A percentile compares a stretch with the other conserved stretches of the same genome.
Conservation (phyloP, 345 rosid species). For the Eucalyptus decipiens region DNA sequence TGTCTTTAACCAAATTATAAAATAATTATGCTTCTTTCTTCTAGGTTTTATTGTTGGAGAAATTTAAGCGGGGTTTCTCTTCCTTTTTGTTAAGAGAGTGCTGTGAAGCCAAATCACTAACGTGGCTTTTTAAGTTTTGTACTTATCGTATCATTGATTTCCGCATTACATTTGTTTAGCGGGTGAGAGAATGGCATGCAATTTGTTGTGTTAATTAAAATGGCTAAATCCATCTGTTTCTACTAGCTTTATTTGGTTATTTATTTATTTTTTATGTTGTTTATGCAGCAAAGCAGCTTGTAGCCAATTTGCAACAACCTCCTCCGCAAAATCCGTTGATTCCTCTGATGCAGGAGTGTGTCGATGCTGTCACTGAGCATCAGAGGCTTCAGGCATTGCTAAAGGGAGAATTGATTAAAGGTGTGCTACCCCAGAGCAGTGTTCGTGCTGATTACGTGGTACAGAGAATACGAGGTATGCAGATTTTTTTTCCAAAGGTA, state of each 20-base stretch:
- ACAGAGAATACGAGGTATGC: constrained; percentile 63
- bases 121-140: not conserved
- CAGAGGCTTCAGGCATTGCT: constrained; percentile 77
- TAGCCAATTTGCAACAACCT: constrained; percentile 42
- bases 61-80: not conserved
- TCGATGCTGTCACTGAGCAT: constrained; percentile 86
- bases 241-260: not conserved
- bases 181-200: not conserved
- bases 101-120: not conserved
- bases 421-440: constrained; percentile 71
- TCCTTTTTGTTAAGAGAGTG: not conserved
- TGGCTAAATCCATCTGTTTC: not conserved
- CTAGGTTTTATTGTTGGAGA: not conserved
- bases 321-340: constrained; percentile 57
- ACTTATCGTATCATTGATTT: not conserved
- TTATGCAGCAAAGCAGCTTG: constrained; percentile 44
- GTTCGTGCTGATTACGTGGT: constrained; percentile 65
- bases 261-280: not conserved
- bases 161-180: not conserved
- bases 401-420: constrained; percentile 96
- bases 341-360: constrained; percentile 71
- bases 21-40: not conserved
- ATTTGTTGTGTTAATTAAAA: not conserved
- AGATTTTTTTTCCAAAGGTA: not conserved
- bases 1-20: not conserved